These are phyloP conservation scores for Exsudoporus frostii DNA, from an alignment of 768 basidiomycete genomes.

Conservation along the genomic window DNA sequence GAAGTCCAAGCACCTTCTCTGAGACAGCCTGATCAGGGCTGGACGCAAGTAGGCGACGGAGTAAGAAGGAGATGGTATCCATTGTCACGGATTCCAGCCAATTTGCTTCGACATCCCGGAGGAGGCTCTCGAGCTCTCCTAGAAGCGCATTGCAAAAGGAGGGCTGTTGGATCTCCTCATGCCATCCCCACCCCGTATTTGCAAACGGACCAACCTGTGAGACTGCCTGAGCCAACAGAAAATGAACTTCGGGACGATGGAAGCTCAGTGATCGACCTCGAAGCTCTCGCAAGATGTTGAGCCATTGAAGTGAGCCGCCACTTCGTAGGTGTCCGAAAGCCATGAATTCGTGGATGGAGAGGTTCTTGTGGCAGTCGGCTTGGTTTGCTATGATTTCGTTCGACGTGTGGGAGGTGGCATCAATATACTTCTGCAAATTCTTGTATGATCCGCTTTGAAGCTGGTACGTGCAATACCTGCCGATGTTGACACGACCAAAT, in stretches of 20 bases:
- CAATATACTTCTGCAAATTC: constrained; percentile 37
- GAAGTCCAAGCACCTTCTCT: constrained; percentile 20
- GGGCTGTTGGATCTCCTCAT: constrained; percentile 32
- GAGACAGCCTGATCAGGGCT: constrained; percentile 9
- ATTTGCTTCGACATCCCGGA: constrained; percentile 37
- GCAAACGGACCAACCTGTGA: constrained; percentile 40
- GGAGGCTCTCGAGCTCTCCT: constrained; percentile 32
- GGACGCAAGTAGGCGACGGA: constrained; percentile 36
- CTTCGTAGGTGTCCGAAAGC: constrained; percentile 45
- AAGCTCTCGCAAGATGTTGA: constrained; percentile 49
- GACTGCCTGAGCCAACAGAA: constrained; percentile 42
- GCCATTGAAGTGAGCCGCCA: constrained; percentile 46
- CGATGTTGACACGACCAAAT: constrained; percentile 15
- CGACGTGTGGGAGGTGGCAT: constrained; percentile 35
- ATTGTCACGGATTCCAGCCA: constrained; percentile 39
- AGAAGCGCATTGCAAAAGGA: constrained; percentile 39
- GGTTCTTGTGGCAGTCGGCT: constrained; percentile 35
- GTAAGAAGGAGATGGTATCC: constrained; percentile 34
- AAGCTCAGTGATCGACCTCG: constrained; percentile 39
- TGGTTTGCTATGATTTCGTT: constrained; percentile 47
- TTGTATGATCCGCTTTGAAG: constrained; percentile 35
- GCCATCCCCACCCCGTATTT: constrained; percentile 33
- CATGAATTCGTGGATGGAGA: constrained; percentile 45
- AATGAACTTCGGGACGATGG: constrained; percentile 37
- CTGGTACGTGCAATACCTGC: constrained; percentile 29